Base-by-base conservation (phyloP, 306 rosid species). In the Echinosophora koreensis region DNA sequence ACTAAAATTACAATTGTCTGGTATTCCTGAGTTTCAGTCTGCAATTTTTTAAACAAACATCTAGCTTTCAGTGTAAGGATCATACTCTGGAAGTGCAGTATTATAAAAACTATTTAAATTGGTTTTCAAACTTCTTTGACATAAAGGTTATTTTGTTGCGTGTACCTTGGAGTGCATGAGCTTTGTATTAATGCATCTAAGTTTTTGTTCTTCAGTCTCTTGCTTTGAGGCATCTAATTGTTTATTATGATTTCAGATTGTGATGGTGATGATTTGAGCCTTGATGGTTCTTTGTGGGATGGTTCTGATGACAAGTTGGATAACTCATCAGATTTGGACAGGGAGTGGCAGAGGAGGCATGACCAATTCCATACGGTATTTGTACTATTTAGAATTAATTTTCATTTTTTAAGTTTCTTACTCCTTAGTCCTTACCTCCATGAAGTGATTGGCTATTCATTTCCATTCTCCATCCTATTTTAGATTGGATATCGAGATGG, bases 401-500 rank as follows among this genome's bases (percentile, higher is more conserved):
- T 57, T 81, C 41, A 17, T 46, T 77, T 15, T 18, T 74, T 46
- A 46, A 28, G 58, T 73, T 44, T 41, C 17, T 44, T 12, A n/a
- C n/a, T n/a, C n/a, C n/a, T n/a, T n/a, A n/a, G n/a, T 18, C 22
- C 8, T 76, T 79, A 58, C 51, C 38, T 57, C 16, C 49, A 56
- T 9, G 12, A 35, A 13, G 46, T 30, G 37, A 77, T 35, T 51
- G 22, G 41, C 35, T 83, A 14, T 35, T 41, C 8, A 3, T 71
- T 37, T 60, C 77, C 15, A 3, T 44, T 77, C 27, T 62, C 67
- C 15, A 8, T 30, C 50, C 32, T 39, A 5, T 37, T 72, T 70
- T 78, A 94, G 98, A 76, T 72, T 62, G 97, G 97, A 73, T 94
- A 94, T 83, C 92, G 95, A 1, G 97, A 90, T 76, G 98, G 98